These are phyloP conservation scores for Porodaedalea pini DNA, from an alignment of 1,284 basidiomycete genomes.

Conservation along the genomic window DNA sequence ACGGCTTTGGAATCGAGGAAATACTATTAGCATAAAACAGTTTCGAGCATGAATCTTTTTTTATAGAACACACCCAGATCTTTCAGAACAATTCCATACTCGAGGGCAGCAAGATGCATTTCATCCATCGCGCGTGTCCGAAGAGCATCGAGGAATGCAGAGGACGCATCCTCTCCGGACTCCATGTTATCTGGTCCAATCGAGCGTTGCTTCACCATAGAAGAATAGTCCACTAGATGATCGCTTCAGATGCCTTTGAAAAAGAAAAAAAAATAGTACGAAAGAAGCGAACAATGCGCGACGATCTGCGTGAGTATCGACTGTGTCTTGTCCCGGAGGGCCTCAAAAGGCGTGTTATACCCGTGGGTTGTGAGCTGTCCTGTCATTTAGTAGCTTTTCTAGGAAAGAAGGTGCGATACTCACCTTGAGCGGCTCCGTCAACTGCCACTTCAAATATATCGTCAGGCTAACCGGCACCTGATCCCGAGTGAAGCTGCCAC, in stretches of 20 bases:
- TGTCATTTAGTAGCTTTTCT: slow-evolving; percentile 15
- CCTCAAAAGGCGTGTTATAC: slow-evolving; percentile 78
- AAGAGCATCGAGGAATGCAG: slow-evolving; percentile 75
- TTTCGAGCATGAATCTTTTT: not conserved
- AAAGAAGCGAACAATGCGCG: slow-evolving; percentile 55
- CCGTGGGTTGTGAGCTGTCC: slow-evolving; percentile 65
- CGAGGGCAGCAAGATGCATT: slow-evolving; percentile 69
- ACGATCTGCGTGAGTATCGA: slow-evolving; percentile 81
- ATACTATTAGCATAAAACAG: not conserved
- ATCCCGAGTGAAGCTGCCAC: slow-evolving; percentile 67
- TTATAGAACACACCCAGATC: slow-evolving; percentile 53
- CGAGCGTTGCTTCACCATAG: slow-evolving; percentile 75
- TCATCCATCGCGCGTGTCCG: slow-evolving; percentile 81
- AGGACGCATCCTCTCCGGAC: slow-evolving; percentile 61
- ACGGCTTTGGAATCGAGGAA: slow-evolving; percentile 47
- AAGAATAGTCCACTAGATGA: slow-evolving; percentile 47
- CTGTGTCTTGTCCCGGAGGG: slow-evolving; percentile 75
- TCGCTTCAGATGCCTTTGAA: too few species aligned
- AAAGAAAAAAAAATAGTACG: slow-evolving; percentile 22
- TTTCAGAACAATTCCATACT: slow-evolving; percentile 76
- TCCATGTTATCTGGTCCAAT: slow-evolving; percentile 70
- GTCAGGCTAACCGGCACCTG: slow-evolving; percentile 80
- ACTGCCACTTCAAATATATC: slow-evolving; percentile 78
- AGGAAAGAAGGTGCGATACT: slow-evolving; percentile 2
- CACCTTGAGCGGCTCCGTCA: slow-evolving; percentile 69